A percentile compares a stretch with the other conserved stretches of the same genome.
Conservation (phyloP, 768 basidiomycete species). For the Erythrobasidium yunnanense region DNA sequence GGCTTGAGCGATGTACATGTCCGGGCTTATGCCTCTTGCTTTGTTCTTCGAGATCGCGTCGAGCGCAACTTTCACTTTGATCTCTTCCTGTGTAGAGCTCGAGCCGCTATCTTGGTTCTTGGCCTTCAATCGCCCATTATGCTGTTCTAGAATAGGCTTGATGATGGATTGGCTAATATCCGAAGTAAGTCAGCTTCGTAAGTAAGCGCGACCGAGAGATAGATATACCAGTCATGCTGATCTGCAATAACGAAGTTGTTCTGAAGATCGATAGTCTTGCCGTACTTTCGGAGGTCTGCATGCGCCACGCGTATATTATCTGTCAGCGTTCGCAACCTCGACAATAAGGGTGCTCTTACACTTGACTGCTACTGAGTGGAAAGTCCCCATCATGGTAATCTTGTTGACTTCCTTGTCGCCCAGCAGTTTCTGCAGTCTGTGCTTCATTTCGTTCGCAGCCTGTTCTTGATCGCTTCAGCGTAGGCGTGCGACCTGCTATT, state of each 20-base stretch:
- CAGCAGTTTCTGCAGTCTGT: conserved; percentile 56
- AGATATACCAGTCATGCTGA: conserved; percentile 46
- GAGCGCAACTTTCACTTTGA: conserved; percentile 52
- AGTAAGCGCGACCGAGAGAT: not conserved
- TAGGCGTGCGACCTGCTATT: not conserved
- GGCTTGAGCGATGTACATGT: conserved; percentile 43
- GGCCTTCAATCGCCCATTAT: not conserved
- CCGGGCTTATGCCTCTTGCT: conserved; percentile 53
- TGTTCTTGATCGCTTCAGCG: conserved; percentile 1
- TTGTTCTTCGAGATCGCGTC: conserved; percentile 63
- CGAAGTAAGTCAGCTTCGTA: conserved; percentile 25
- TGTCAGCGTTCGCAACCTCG: conserved; percentile 45
- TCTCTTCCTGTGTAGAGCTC: conserved; percentile 20
- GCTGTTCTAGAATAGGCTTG: conserved; percentile 17
- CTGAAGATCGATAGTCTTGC: conserved; percentile 50
- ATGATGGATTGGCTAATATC: conserved; percentile 29
- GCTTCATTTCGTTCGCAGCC: conserved; percentile 75
- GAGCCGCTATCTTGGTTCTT: not conserved
- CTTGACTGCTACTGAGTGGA: conserved; percentile 30
- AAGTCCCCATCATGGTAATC: conserved; percentile 46
- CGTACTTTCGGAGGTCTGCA: conserved; percentile 54
- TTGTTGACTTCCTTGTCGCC: conserved; percentile 51
- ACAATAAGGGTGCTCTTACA: conserved; percentile 56
- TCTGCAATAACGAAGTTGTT: conserved; percentile 75
- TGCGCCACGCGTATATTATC: not conserved